phyloP scores from a whole-genome alignment of 495 filamentous ascomycete genomes.

The Xylaria grammica region DNA sequence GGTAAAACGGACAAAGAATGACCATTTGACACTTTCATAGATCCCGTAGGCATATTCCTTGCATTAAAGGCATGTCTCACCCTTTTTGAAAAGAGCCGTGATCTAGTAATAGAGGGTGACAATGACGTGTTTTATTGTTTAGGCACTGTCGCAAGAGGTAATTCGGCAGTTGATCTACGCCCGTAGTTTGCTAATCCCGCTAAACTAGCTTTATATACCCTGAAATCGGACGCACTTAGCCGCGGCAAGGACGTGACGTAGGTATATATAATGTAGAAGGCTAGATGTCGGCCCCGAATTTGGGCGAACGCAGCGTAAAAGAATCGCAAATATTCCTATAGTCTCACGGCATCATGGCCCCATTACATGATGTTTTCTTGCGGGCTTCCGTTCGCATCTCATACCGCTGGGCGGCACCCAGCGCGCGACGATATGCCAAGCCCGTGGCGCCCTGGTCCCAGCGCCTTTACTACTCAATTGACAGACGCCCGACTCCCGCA shows the following conservation, averaged over 20 bases:
- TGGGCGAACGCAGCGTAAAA: not conserved
- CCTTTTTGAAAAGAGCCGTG: too few relatives aligned
- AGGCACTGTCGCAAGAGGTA: not conserved
- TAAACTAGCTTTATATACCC: conserved; percentile 5
- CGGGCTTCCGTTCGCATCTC: conserved; percentile 30
- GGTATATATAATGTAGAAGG: not conserved
- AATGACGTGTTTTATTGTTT: too few relatives aligned
- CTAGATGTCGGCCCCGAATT: not conserved
- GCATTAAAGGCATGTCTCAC: too few relatives aligned
- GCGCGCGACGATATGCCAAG: conserved; percentile 20
- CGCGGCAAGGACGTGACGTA: not conserved
- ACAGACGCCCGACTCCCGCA: conserved; percentile 32
- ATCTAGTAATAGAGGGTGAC: too few relatives aligned
- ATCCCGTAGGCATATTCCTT: too few relatives aligned
- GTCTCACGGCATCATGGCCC: conserved; percentile 32
- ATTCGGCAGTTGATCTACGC: not conserved
- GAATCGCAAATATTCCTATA: not conserved
- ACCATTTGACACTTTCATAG: too few relatives aligned
- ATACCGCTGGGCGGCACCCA: conserved; percentile 28
- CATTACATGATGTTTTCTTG: conserved; percentile 23
- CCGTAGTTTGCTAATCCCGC: not conserved
- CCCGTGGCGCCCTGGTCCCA: conserved; percentile 3
- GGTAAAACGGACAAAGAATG: too few relatives aligned
- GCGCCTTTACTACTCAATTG: conserved; percentile 31
- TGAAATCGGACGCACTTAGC: not conserved